phyloP scores from a whole-genome alignment of 768 basidiomycete species.

The Rhizopogon sp. region DNA sequence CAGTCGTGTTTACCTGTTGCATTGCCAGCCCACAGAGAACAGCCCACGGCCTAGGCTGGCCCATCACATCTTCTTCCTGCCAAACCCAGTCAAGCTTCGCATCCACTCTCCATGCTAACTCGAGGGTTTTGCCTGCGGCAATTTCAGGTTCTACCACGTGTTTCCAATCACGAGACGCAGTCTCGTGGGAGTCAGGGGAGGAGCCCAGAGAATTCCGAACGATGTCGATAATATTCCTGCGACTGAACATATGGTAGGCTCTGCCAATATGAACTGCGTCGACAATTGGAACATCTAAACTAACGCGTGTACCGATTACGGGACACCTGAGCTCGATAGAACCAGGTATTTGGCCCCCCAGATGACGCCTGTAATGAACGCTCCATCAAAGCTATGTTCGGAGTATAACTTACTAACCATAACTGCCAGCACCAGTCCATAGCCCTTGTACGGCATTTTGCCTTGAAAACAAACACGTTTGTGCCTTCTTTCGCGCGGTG shows the following conservation, averaged over 20 bases:
- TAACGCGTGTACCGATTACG: slow-evolving; percentile 57
- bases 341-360: slow-evolving; percentile 68
- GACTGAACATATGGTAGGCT: slow-evolving; percentile 48
- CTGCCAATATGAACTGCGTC: slow-evolving; percentile 33
- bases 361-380: slow-evolving; percentile 46
- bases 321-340: slow-evolving; percentile 71
- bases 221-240: slow-evolving; percentile 56
- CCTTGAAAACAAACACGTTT: slow-evolving; percentile 84
- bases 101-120: slow-evolving; percentile 74
- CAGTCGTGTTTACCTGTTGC: slow-evolving; percentile 48
- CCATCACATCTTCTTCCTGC: slow-evolving; percentile 62
- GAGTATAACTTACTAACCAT: slow-evolving; percentile 42
- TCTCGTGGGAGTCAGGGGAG: slow-evolving; percentile 21
- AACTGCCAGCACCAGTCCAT: slow-evolving; percentile 90
- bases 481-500: slow-evolving; percentile 57
- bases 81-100: slow-evolving; percentile 86
- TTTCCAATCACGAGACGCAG: slow-evolving; percentile 48
- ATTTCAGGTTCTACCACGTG: slow-evolving; percentile 51
- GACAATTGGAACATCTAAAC: slow-evolving; percentile 58
- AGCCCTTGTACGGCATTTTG: slow-evolving; percentile 70
- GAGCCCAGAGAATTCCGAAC: slow-evolving; percentile 53
- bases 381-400: not conserved
- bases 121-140: slow-evolving; percentile 50
- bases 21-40: slow-evolving; percentile 74
- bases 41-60: slow-evolving; percentile 59